Percentiles rank a stretch among this genome's conserved stretches.
Evolutionary conservation across 176 grass and related monocot genomes (phyloP).

Genomic region (Avena eriantha): DNA sequence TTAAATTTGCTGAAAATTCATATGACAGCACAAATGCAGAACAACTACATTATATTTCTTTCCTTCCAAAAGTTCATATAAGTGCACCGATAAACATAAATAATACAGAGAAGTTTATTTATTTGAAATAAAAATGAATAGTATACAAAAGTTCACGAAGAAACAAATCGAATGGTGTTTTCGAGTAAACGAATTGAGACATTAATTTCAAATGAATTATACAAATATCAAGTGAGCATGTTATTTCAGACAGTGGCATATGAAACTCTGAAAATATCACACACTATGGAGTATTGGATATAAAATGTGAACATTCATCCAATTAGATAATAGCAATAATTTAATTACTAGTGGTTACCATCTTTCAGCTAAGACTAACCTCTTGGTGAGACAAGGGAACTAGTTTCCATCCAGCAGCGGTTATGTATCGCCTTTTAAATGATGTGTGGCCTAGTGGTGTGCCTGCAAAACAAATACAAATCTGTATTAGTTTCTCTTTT

Average conservation of each 20-base stretch:
- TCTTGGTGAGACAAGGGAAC: conserved; percentile 89
- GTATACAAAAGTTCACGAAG: not conserved
- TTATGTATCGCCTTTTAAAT: conserved; percentile 79
- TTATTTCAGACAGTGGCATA: not conserved
- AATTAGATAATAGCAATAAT: not conserved
- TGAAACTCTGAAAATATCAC: not conserved
- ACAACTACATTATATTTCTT: not conserved
- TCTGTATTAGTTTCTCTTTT: conserved; percentile 33
- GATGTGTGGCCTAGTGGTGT: conserved; percentile 85
- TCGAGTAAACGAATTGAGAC: not conserved
- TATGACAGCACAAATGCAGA: conserved; percentile 5
- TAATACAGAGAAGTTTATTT: not conserved
- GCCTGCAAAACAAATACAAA: conserved; percentile 49
- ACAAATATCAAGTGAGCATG: not conserved
- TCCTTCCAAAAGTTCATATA: not conserved
- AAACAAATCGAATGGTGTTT: not conserved
- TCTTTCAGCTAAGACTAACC: conserved; percentile 49
- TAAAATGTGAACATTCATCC: not conserved
- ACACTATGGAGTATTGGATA: not conserved
- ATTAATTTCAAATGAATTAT: not conserved
- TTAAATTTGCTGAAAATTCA: conserved; percentile 1
- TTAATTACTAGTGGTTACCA: not conserved
- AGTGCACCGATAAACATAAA: not conserved
- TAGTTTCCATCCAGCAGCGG: conserved; percentile 80
- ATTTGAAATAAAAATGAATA: not conserved